These are phyloP conservation scores for Plasmodium ovale DNA, from an alignment of 169 alveolate species.

Conservation along the genomic window DNA sequence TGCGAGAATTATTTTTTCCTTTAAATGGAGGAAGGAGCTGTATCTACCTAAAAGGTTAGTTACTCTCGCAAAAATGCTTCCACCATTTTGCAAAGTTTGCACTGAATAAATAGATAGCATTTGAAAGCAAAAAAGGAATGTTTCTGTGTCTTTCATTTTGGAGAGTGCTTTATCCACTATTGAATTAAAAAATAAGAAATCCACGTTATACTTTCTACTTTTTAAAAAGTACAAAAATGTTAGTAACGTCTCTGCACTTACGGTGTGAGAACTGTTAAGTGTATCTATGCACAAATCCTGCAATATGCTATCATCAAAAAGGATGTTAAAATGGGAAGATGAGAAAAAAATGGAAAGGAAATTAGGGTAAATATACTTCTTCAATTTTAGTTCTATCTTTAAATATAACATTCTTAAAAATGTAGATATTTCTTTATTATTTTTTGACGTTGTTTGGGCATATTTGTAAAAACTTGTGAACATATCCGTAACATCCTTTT, in stretches of 20 bases:
- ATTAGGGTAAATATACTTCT: conserved; percentile 36
- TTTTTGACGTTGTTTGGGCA: conserved; percentile 2
- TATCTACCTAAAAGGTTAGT: not conserved
- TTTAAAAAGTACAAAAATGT: conserved; percentile 44
- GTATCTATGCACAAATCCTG: conserved; percentile 67
- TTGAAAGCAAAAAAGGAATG: conserved; percentile 6
- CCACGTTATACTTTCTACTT: conserved; percentile 31
- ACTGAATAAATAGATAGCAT: conserved; percentile 16
- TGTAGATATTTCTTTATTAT: conserved; percentile 9
- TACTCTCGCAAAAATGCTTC: conserved; percentile 1
- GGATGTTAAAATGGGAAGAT: conserved; percentile 45
- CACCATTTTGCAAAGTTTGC: conserved; percentile 11
- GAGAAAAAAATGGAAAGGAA: conserved; percentile 37
- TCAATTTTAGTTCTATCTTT: conserved; percentile 25
- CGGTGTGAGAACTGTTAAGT: conserved; percentile 27
- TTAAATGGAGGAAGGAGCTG: not conserved
- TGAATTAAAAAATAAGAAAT: conserved; percentile 31
- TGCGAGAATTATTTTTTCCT: conserved; percentile 30
- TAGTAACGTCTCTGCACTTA: conserved; percentile 16
- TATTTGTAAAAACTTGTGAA: conserved; percentile 15
- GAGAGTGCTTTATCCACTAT: conserved; percentile 10
- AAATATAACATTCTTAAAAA: conserved; percentile 26
- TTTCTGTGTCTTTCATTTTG: conserved; percentile 8
- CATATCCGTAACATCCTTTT: conserved; percentile 61
- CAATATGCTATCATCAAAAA: conserved; percentile 9